A percentile compares a stretch with the other conserved stretches of the same genome.
Evolutionary conservation across 1,284 basidiomycete genomes (phyloP).

Genomic region (Cutaneotrichosporon dermatis): DNA sequence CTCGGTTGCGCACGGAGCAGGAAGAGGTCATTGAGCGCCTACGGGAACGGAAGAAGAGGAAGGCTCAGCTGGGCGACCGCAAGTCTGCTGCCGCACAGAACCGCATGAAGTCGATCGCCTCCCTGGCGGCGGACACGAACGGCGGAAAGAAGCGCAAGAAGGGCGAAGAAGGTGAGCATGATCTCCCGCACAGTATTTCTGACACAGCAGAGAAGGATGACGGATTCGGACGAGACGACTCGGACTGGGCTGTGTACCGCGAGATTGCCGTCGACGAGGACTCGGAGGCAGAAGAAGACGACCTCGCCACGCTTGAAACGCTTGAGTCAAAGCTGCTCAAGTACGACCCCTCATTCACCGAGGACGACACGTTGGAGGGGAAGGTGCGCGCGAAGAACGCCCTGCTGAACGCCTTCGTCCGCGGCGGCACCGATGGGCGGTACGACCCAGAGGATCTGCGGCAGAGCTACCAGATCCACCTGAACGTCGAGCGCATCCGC

Average conservation of each 20-base stretch:
- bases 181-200: constrained; percentile 6
- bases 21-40: constrained; percentile 76
- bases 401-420: constrained; percentile 73
- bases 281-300: constrained; percentile 96
- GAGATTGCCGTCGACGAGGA: constrained; percentile 81
- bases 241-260: constrained; percentile 96
- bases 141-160: constrained; percentile 69
- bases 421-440: constrained; percentile 55
- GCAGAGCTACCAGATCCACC: constrained; percentile 71
- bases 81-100: constrained; percentile 95
- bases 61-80: constrained; percentile 78
- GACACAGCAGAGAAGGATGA: constrained; percentile 62
- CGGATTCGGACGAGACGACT: constrained; percentile 89
- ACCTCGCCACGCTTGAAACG: constrained; percentile 64
- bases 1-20: constrained; percentile 67
- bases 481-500: constrained; percentile 89
- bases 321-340: constrained; percentile 79
- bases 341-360: constrained; percentile 77
- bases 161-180: constrained; percentile 63
- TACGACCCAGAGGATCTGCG: constrained; percentile 58
- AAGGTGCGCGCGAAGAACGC: constrained; percentile 71
- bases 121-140: constrained; percentile 73
- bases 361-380: constrained; percentile 75
- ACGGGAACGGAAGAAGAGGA: constrained; percentile 74
- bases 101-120: constrained; percentile 95